Evolutionary conservation across 2,329 filamentous ascomycete genomes (phyloP), one percentile per base, ranked within the genome.

Genomic region (Trichoderma sp.): DNA sequence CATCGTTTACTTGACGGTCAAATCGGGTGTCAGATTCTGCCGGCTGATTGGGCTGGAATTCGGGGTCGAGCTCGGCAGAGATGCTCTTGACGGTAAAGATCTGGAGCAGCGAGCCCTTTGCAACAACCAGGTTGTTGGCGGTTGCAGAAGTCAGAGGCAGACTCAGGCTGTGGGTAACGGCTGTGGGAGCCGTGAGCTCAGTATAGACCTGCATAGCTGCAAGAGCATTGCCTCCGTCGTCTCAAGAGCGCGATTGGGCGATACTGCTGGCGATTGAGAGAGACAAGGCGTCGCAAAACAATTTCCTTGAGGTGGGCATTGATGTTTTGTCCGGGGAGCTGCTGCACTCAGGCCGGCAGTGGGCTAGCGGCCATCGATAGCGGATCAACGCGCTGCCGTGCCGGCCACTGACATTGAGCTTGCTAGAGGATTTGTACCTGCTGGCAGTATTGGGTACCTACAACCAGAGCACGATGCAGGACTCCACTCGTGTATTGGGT

Each of bases 141-240:
- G 91, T 87, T 64, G 93, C 83, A 61, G 92, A 92, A 61, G 92
- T 87, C 79, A 99, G 94, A 43, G 94, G 89, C 53, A 97, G 84
- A 73, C 86, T 88, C 78, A 98, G 84, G 75, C 95, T 93, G 84
- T 97, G 92, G 78, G 94, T 95, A 83, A 98, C 94, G 81, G 95
- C 95, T 81, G 95, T 97, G 70, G 96, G 95, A 85, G 95, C 93
- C 81, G 94, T 91, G 81, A 99, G 87, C 87, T 99, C 96, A 79
- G 94, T 95, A 84, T 98, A 98, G 87, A 94, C 97, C 89, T 98
- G 95, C 95, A 98, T 98, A 62, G 76, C 75, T 74, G 78, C 80
- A 77, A 76, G 74, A 78, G 76, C 82, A 83, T 82, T 77, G 75
- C 80, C 60, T 78, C 74, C 74, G 67, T 74, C 71, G 71, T 71